phyloP scores from a whole-genome alignment of 768 basidiomycete species.

The Rhizopogon rudus region DNA sequence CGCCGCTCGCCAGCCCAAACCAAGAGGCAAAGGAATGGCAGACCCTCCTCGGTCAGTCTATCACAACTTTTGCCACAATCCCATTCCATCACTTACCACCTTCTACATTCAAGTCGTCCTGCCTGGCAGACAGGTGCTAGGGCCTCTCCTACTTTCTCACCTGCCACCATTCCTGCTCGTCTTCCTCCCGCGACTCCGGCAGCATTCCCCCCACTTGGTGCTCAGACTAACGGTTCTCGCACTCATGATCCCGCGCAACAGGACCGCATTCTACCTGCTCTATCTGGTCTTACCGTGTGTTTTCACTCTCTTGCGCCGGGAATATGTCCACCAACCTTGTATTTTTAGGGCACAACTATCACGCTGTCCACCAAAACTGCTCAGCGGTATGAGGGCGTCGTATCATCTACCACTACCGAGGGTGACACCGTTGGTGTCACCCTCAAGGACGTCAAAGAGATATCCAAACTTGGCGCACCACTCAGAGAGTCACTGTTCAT shows the following conservation, averaged over 20 bases:
- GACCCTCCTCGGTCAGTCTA: conserved; percentile 52
- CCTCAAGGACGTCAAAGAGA: conserved; percentile 74
- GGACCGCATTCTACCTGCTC: conserved; percentile 58
- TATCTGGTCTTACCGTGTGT: conserved; percentile 70
- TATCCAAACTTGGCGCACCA: conserved; percentile 59
- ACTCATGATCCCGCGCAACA: conserved; percentile 40
- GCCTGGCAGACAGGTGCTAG: conserved; percentile 65
- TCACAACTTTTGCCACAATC: conserved; percentile 9
- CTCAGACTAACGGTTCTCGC: conserved; percentile 43
- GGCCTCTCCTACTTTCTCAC: conserved; percentile 68
- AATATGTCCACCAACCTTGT: conserved; percentile 13
- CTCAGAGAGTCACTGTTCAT: conserved; percentile 70
- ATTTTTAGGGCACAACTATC: conserved; percentile 65
- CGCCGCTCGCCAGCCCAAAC: conserved; percentile 59
- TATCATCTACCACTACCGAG: conserved; percentile 55
- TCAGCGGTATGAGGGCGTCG: conserved; percentile 70
- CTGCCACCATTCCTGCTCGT: conserved; percentile 36
- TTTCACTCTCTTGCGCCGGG: conserved; percentile 5
- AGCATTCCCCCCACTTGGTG: conserved; percentile 39
- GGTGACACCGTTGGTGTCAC: conserved; percentile 69
- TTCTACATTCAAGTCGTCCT: conserved; percentile 28
- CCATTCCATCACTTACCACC: conserved; percentile 5
- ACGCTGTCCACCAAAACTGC: conserved; percentile 69
- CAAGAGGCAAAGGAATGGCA: conserved; percentile 54
- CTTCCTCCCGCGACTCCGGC: conserved; percentile 34